Evolutionary conservation across 306 rosid genomes (phyloP).

Genomic region (Clitoria ternatea): DNA sequence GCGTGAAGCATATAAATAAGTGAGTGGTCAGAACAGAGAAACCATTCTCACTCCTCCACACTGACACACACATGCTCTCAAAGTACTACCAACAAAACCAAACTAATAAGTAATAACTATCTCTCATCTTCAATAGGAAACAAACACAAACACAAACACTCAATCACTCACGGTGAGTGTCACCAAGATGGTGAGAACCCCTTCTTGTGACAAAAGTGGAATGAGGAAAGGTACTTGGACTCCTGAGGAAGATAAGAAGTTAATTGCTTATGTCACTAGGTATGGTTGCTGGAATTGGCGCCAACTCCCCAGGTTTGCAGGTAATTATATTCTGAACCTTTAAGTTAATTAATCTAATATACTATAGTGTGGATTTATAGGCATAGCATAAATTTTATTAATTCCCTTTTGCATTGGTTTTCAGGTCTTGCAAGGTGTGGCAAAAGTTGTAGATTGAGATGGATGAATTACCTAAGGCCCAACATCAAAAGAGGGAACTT

Average conservation of each 20-base stretch:
- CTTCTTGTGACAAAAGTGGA: conserved; percentile 55
- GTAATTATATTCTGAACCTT: conserved; percentile 23
- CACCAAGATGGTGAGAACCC: conserved; percentile 62
- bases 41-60: not conserved
- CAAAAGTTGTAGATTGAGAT: conserved; percentile 44
- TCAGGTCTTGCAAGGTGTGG: conserved; percentile 40
- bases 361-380: not conserved
- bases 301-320: conserved; percentile 84
- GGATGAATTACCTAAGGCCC: conserved; percentile 47
- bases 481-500: conserved; percentile 37
- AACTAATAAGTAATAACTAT: no score
- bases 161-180: not conserved
- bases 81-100: not conserved
- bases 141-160: not conserved
- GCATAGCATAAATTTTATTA: not conserved
- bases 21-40: not conserved
- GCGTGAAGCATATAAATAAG: conserved; percentile 9
- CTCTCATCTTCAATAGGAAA: not conserved
- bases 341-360: not conserved
- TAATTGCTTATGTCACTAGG: conserved; percentile 69
- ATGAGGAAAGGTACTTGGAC: conserved; percentile 85
- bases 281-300: conserved; percentile 97
- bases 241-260: conserved; percentile 67
- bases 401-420: not conserved
- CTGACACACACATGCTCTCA: not conserved